Base-by-base conservation (phyloP, 495 filamentous ascomycete genomes). In the Cudoniella acicularis region DNA sequence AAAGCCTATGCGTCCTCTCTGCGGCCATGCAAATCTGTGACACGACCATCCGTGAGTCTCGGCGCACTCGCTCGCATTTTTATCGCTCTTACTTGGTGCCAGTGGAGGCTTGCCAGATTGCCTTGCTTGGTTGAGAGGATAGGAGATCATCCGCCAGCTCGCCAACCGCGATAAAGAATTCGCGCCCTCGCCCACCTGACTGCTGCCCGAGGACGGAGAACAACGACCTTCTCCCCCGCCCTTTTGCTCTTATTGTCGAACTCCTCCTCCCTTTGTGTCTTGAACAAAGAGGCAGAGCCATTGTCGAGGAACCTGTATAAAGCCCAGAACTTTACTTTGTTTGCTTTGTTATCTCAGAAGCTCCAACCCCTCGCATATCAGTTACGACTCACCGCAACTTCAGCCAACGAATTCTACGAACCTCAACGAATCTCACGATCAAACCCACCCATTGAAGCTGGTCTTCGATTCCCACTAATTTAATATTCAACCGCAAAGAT, bases 401-500 rank as follows among this genome's bases (percentile, higher is more conserved):
- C n/a, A n/a, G 11, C 17, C 1, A 6, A 46, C 43, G 43, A 46
- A 9, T 20, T n/a, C 48, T 9, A 50, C 48, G 48, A 24, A 10
- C 48, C 23, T 50, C 48, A 51, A 51, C 25, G 11, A 13, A 2
- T 23, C 26, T 46, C n/a, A 10, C 43, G n/a, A 9, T 41, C n/a
- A 20, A n/a, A 18, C n/a, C 42, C 53, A 64, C 46, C 23, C 51
- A 46, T 47, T 8, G 64, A 64, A 67, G 57, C 61, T 57, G 64
- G 63, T 49, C 63, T 65, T 65, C 63, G 54, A 46, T 1, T 23
- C 22, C n/a, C 23, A 54, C 47, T 27, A 23, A 47, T 17, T 47
- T 50, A 48, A 27, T 50, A 10, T 25, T 54, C 40, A 54, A 56
- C 55, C 46, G 57, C 61, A 66, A 75, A 72, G 10, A 80, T 83